Evolutionary conservation across 441 rosid species (phyloP).

Genomic region (Hypseocharis bilobata): DNA sequence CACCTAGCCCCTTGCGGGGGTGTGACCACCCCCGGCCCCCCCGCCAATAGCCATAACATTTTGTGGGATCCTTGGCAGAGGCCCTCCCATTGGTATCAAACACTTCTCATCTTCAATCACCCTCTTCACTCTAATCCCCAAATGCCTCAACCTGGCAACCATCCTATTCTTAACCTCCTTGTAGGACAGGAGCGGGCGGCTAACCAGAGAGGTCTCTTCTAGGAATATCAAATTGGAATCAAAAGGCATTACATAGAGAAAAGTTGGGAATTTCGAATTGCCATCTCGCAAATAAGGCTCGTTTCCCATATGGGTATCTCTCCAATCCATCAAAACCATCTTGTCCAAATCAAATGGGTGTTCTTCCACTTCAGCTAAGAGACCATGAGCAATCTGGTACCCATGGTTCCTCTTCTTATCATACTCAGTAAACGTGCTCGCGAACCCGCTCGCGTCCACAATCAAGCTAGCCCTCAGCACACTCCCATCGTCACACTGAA

Average conservation of each 20-base stretch:
- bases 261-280: slow-evolving; percentile 41
- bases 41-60: slow-evolving; percentile 58
- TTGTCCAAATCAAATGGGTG: slow-evolving; percentile 62
- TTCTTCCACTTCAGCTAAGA: slow-evolving; percentile 53
- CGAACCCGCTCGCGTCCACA: slow-evolving; percentile 55
- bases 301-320: slow-evolving; percentile 57
- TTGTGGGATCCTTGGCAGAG: slow-evolving; percentile 54
- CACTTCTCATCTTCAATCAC: slow-evolving; percentile 60
- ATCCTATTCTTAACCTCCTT: slow-evolving; percentile 49
- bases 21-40: slow-evolving; percentile 47
- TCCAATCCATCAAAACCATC: slow-evolving; percentile 72
- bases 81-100: slow-evolving; percentile 71
- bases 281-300: slow-evolving; percentile 43
- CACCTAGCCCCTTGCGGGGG: no score
- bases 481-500: slow-evolving; percentile 45
- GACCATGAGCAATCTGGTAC: slow-evolving; percentile 63
- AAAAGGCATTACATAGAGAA: slow-evolving; percentile 62
- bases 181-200: slow-evolving; percentile 48
- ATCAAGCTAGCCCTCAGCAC: slow-evolving; percentile 44
- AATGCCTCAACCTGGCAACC: slow-evolving; percentile 56
- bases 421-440: slow-evolving; percentile 34
- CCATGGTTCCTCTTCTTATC: slow-evolving; percentile 53
- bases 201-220: slow-evolving; percentile 58
- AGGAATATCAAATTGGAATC: slow-evolving; percentile 40
- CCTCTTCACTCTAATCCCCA: slow-evolving; percentile 36